phyloP scores from a whole-genome alignment of 495 filamentous ascomycete species.

The Hypoxylon fuscum region DNA sequence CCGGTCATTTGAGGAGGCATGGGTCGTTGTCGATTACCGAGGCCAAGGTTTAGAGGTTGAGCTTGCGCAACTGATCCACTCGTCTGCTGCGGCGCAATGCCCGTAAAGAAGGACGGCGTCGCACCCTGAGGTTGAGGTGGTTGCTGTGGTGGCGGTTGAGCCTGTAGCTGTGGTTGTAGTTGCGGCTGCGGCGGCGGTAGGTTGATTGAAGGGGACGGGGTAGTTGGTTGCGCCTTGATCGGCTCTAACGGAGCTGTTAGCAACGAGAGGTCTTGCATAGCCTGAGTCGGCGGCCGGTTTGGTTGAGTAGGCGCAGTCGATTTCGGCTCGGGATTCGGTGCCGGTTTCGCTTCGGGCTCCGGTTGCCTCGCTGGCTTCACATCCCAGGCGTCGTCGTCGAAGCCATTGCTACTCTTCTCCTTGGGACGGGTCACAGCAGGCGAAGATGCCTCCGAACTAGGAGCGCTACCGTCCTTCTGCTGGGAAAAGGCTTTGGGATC shows the following conservation, averaged over 20 bases:
- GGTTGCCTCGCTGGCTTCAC: slow-evolving; percentile 86
- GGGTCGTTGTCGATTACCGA: slow-evolving; percentile 72
- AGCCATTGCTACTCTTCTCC: slow-evolving; percentile 69
- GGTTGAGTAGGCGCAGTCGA: slow-evolving; percentile 47
- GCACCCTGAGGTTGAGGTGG: slow-evolving; percentile 62
- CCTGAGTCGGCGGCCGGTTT: slow-evolving; percentile 69
- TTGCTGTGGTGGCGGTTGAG: slow-evolving; percentile 58
- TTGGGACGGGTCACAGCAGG: slow-evolving; percentile 48
- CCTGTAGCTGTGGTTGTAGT: slow-evolving; percentile 49
- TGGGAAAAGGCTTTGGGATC: slow-evolving; percentile 86
- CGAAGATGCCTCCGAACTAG: slow-evolving; percentile 59
- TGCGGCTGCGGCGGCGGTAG: slow-evolving; percentile 54
- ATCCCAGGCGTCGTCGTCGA: slow-evolving; percentile 98
- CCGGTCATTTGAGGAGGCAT: slow-evolving; percentile 70
- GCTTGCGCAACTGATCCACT: slow-evolving; percentile 32
- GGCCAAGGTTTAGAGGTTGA: slow-evolving; percentile 51
- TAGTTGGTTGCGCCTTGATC: slow-evolving; percentile 65
- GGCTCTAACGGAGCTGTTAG: slow-evolving; percentile 81
- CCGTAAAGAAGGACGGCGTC: slow-evolving; percentile 59
- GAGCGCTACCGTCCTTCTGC: slow-evolving; percentile 53
- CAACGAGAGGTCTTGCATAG: slow-evolving; percentile 81
- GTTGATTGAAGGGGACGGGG: slow-evolving; percentile 51
- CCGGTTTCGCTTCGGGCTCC: slow-evolving; percentile 42
- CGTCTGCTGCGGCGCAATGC: slow-evolving; percentile 45
- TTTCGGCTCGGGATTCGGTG: slow-evolving; percentile 40